phyloP scores from a whole-genome alignment of 2,329 filamentous ascomycete species.

The Phaeomoniella chlamydospora region DNA sequence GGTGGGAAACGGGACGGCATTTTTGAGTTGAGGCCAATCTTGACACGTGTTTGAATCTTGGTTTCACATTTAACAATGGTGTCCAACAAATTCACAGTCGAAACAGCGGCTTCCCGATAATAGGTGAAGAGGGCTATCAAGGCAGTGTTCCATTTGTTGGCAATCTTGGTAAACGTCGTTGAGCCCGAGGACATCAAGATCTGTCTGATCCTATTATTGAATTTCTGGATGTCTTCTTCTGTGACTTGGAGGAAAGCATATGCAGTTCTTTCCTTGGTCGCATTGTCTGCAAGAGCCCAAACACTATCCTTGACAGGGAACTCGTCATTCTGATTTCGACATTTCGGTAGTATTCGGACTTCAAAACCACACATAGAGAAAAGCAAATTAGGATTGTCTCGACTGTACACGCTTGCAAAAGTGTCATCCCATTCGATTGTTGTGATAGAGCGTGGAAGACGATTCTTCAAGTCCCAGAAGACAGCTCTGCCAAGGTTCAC shows the following conservation, averaged over 20 bases:
- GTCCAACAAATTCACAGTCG: slow-evolving; percentile 83
- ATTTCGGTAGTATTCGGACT: slow-evolving; percentile 90
- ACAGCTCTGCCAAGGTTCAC: slow-evolving; percentile 94
- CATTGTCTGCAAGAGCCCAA: slow-evolving; percentile 93
- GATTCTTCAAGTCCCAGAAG: slow-evolving; percentile 98
- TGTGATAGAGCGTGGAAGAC: slow-evolving; percentile 82
- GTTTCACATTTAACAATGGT: slow-evolving; percentile 99
- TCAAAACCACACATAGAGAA: slow-evolving; percentile 99
- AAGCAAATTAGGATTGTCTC: slow-evolving; percentile 90
- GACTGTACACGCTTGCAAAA: slow-evolving; percentile 93
- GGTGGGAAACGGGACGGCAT: slow-evolving; percentile 98
- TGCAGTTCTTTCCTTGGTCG: slow-evolving; percentile 89
- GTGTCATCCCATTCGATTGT: slow-evolving; percentile 99
- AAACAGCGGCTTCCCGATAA: slow-evolving; percentile 93
- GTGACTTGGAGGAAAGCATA: slow-evolving; percentile 97
- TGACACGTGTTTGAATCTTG: slow-evolving; percentile 97
- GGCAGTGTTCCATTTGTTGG: slow-evolving; percentile 99
- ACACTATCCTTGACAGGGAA: slow-evolving; percentile 97
- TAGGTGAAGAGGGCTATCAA: slow-evolving; percentile 96
- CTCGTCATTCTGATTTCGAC: slow-evolving; percentile 86
- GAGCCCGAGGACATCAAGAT: slow-evolving; percentile 99
- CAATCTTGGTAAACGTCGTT: slow-evolving; percentile 98
- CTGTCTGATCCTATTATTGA: slow-evolving; percentile 96
- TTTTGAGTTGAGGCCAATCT: slow-evolving; percentile 97
- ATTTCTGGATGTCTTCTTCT: slow-evolving; percentile 94